Base-by-base conservation (phyloP, 164 flowering plant species). In the Aristolochia fimbriata region DNA sequence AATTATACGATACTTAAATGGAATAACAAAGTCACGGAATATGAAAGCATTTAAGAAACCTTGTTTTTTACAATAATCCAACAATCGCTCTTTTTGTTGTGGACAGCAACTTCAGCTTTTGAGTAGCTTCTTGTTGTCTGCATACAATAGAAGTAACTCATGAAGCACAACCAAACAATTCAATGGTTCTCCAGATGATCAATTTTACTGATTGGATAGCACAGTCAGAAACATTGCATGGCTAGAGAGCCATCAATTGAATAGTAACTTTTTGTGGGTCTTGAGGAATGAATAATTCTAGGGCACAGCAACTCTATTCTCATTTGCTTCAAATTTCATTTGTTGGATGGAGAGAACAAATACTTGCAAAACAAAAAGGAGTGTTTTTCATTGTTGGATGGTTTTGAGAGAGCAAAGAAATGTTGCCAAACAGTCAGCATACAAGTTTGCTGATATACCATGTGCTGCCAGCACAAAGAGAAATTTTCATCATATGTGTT, bases 1-100 rank as follows among this genome's bases (percentile, higher is more conserved):
- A 2, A 48, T 37, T 14, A 57, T 10, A 17, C 14, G 5, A 5
- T 15, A 24, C 48, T n/a, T n/a, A 21, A 20, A 33, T 51, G 17
- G 27, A 15, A 43, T 15, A 33, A 19, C 15, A 15, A 52, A 24
- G 52, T 31, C 13, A 30, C 4, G 2, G 9, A 22, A 45, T 13
- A 41, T 21, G 16, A 47, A 25, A 55, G 5, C 31, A 54, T 51
- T 43, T 19, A 2, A 15, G 15, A 37, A 20, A 58, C 98, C 94
- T 83, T 93, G 62, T 85, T 75, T 71, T 93, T 93, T 66, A 93
- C 82, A 66, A 90, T 90, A 68, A 93, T 79, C 98, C 98, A 93
- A 75, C 98, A 93, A 70, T 93, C 94, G 6, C 79, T 84, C 75
- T 87, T 82, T 73, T 74, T 80, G 71, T 88, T 85, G 69, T 93